phyloP scores from a whole-genome alignment of 495 filamentous ascomycete species.

The Penicillium nucicola region DNA sequence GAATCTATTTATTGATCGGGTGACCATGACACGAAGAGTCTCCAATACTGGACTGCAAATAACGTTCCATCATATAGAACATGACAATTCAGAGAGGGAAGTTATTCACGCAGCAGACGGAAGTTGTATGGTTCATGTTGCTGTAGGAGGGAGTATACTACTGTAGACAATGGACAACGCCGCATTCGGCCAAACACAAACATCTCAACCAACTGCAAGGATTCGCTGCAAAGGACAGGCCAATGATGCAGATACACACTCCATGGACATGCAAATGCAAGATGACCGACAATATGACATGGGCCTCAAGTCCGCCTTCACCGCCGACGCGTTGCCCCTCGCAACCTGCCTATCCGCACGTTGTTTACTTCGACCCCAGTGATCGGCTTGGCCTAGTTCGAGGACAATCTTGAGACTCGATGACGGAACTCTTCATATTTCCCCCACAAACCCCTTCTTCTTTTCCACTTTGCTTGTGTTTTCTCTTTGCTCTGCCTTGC shows the following conservation, averaged over 20 bases:
- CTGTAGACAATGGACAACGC: no score
- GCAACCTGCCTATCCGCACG: slow-evolving; percentile 34
- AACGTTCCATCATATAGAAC: no score
- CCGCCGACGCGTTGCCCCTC: slow-evolving; percentile 37
- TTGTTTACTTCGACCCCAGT: slow-evolving; percentile 39
- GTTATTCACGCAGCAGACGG: no score
- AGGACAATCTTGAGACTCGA: slow-evolving; percentile 29
- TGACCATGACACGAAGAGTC: no score
- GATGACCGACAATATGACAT: slow-evolving; percentile 8
- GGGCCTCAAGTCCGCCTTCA: slow-evolving; percentile 13
- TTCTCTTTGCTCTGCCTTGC: slow-evolving; percentile 8
- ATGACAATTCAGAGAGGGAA: no score
- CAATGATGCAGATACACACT: no score
- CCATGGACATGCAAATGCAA: not conserved
- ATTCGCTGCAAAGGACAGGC: not conserved
- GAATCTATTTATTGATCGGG: no score
- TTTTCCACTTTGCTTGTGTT: slow-evolving; percentile 22
- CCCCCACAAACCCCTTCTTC: slow-evolving; percentile 25
- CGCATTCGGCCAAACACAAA: not conserved
- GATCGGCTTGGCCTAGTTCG: slow-evolving; percentile 27
- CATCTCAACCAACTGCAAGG: not conserved
- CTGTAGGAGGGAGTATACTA: no score
- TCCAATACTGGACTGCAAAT: no score
- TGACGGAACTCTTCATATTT: slow-evolving; percentile 33
- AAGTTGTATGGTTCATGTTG: no score